Evolutionary conservation across 1,284 basidiomycete species (phyloP).

Genomic region (Rhodotorula sp.): DNA sequence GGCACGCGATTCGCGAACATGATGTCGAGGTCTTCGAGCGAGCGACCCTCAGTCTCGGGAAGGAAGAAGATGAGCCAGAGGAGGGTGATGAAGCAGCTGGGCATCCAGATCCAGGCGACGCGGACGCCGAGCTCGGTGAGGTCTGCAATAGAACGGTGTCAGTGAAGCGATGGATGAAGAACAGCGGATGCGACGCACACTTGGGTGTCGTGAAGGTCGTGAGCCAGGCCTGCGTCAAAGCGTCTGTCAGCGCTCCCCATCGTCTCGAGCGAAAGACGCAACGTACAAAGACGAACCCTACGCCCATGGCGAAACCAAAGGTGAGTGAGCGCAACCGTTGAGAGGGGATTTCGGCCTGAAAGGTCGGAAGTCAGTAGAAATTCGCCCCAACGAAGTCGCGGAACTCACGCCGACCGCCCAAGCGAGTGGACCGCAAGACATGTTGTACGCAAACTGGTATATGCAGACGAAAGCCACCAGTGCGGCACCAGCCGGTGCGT

Average conservation of each 20-base stretch:
- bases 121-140: slow-evolving; percentile 2
- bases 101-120: slow-evolving; percentile 11
- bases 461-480: slow-evolving; percentile 39
- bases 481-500: slow-evolving; percentile 13
- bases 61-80: slow-evolving; percentile 13
- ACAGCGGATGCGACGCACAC: neutral
- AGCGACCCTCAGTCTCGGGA: neutral
- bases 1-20: neutral
- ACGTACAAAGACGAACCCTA: neutral
- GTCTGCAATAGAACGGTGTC: neutral
- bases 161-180: neutral
- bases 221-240: neutral
- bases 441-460: slow-evolving; percentile 20
- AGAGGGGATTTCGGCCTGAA: slow-evolving; percentile 1
- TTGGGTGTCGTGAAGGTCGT: neutral
- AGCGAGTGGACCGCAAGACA: neutral
- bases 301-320: neutral
- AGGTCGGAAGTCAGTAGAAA: too few relatives aligned
- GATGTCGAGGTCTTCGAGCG: slow-evolving; percentile 7
- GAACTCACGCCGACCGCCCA: neutral
- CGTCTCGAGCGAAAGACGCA: neutral
- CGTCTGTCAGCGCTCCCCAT: neutral
- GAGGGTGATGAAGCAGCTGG: neutral
- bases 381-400: neutral
- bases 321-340: slow-evolving; percentile 8